phyloP scores from a whole-genome alignment of 2,329 filamentous ascomycete genomes.

The Erysiphe pulchra region DNA sequence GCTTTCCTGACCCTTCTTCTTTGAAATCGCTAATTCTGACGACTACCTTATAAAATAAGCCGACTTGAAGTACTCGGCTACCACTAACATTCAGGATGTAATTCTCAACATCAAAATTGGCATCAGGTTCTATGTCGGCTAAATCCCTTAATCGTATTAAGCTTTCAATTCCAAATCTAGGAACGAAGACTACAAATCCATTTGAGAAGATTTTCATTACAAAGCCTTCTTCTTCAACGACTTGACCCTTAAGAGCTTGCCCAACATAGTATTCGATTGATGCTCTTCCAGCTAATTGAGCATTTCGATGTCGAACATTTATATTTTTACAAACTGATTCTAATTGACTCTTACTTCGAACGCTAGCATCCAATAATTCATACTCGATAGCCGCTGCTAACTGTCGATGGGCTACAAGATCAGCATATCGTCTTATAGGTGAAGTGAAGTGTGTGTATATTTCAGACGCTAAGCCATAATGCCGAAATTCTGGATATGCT shows the following conservation, averaged over 20 bases:
- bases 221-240: constrained; percentile 69
- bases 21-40: constrained; percentile 80
- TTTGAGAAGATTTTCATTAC: constrained; percentile 96
- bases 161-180: constrained; percentile 83
- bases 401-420: constrained; percentile 80
- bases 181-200: constrained; percentile 89
- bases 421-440: constrained; percentile 91
- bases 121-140: constrained; percentile 50
- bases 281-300: constrained; percentile 79
- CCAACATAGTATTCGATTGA: constrained; percentile 96
- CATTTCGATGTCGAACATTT: constrained; percentile 90
- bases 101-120: constrained; percentile 61
- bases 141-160: constrained; percentile 71
- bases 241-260: constrained; percentile 62
- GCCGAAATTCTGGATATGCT: constrained; percentile 78
- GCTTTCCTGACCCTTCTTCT: constrained; percentile 89
- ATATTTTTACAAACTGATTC: constrained; percentile 96
- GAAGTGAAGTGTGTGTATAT: constrained; percentile 99
- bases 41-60: constrained; percentile 76
- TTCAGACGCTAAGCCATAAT: constrained; percentile 85
- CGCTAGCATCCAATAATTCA: constrained; percentile 55
- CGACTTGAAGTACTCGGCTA: constrained; percentile 32
- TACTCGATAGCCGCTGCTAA: constrained; percentile 89
- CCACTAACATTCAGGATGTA: constrained; percentile 45
- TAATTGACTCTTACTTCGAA: constrained; percentile 60